Evolutionary conservation across 2,329 filamentous ascomycete genomes (phyloP), one percentile per base, ranked within the genome.

Genomic region (Fusarium sulawesiense): DNA sequence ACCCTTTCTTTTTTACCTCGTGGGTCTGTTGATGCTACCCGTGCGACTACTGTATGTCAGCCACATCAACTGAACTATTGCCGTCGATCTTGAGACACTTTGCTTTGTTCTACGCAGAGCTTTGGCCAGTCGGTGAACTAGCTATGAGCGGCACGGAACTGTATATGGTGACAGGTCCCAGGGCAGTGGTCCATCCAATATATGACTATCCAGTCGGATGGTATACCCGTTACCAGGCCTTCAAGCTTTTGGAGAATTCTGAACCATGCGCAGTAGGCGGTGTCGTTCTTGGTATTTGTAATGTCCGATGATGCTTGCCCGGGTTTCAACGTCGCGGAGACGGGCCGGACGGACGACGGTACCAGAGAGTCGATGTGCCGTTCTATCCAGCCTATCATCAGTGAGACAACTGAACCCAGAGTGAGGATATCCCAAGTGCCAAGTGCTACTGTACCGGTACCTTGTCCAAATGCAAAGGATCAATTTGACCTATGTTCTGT

Each of bases 401-500:
- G 37, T 30, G 10, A 25, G 45, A 34, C n/a, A 20, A 54, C 55
- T 41, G 32, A 27, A 20, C 64, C 50, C 16, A 56, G 7, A 56
- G 21, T 42, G 25, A 63, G 47, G 30, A 10, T 13, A 41, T 12
- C 13, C 12, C 48, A 20, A 63, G 21, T 25, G 27, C 27, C 32
- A 27, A 42, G 18, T 64, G 46, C 30, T 44, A 32, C 58, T 37
- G 30, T 56, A 29, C 21, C 21, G 16, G 44, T 25, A 37, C 37
- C 29, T 49, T 27, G 27, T 32, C 41, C 45, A 60, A 44, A 56
- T 50, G 50, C 60, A 40, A 64, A 44, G 46, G 56, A 51, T 72
- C 54, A 64, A 60, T 71, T 71, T 68, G 46, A 54, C 62, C 56
- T 59, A 45, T 21, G 32, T 59, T 62, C 25, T 57, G 59, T 65